Conservation (phyloP, 441 rosid genomes). For the Syzygium malaccense region DNA sequence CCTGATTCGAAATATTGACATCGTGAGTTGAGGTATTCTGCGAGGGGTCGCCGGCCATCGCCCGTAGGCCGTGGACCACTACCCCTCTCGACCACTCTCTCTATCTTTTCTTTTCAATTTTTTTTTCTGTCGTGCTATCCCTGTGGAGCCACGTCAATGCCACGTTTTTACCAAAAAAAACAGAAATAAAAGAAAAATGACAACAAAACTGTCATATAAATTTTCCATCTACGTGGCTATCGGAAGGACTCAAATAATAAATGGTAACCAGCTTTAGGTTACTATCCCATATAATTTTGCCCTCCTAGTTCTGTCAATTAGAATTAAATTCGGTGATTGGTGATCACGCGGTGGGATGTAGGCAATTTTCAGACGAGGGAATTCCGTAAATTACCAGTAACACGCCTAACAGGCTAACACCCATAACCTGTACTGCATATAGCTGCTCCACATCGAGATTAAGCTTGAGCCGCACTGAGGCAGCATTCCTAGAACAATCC, state of each 20-base stretch:
- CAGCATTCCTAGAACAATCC: not conserved
- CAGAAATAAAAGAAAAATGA: not conserved
- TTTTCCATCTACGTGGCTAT: not conserved
- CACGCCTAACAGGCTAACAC: not conserved
- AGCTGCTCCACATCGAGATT: not conserved
- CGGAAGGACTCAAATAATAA: not conserved
- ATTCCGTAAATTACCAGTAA: not conserved
- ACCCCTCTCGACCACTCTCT: not conserved
- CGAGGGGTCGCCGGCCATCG: not conserved
- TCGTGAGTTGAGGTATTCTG: not conserved
- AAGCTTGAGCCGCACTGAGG: not conserved
- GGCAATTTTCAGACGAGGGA: not conserved
- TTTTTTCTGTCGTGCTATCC: not conserved
- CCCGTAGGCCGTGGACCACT: not conserved
- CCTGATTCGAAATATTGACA: not conserved
- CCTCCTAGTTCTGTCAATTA: not conserved
- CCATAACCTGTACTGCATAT: not conserved
- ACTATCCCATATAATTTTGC: not conserved
- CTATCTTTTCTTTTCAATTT: not conserved
- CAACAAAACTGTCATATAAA: not conserved
- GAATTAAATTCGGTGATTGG: not conserved
- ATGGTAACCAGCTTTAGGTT: not conserved
- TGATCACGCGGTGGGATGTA: not conserved
- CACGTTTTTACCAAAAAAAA: not conserved
- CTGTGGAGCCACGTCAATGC: not conserved